These are phyloP conservation scores for Sarocladium strictum DNA, from an alignment of 2,329 filamentous ascomycete species.

Conservation along the genomic window DNA sequence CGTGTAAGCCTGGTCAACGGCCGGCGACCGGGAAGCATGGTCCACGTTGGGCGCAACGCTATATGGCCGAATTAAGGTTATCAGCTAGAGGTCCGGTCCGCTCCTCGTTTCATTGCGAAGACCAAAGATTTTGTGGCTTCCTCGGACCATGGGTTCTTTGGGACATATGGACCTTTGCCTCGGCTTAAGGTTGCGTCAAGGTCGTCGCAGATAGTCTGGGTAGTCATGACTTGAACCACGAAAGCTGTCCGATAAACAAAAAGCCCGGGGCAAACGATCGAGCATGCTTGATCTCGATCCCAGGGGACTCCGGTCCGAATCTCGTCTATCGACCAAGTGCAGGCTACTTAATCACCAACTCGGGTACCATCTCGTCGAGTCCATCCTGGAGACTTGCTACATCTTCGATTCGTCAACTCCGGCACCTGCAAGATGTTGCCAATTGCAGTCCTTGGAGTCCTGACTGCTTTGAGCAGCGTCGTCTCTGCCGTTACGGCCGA, in stretches of 20 bases:
- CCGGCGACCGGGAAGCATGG: not conserved
- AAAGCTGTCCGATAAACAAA: too few species aligned
- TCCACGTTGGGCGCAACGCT: not conserved
- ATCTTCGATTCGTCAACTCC: not conserved
- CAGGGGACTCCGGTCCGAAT: too few species aligned
- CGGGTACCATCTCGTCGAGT: not conserved
- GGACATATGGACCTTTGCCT: too few species aligned
- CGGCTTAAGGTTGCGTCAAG: too few species aligned
- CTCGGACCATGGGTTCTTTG: too few species aligned
- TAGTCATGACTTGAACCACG: too few species aligned
- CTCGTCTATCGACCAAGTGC: not conserved
- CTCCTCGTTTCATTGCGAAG: not conserved
- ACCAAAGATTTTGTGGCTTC: too few species aligned
- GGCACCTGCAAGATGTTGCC: conserved; percentile 8
- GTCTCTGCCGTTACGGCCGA: not conserved
- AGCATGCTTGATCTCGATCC: not conserved
- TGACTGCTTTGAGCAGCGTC: conserved; percentile 10
- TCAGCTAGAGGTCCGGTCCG: not conserved
- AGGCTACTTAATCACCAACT: conserved; percentile 8
- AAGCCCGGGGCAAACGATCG: too few species aligned
- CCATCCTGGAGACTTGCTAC: not conserved
- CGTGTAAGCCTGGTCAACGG: not conserved
- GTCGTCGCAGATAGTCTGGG: too few species aligned
- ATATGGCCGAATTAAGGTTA: not conserved
- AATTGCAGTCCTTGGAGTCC: not conserved